A percentile compares a stretch with the other conserved stretches of the same genome.
Evolutionary conservation across 139 green algal species (phyloP).

Genomic region (Axilococcus clingmanii): DNA sequence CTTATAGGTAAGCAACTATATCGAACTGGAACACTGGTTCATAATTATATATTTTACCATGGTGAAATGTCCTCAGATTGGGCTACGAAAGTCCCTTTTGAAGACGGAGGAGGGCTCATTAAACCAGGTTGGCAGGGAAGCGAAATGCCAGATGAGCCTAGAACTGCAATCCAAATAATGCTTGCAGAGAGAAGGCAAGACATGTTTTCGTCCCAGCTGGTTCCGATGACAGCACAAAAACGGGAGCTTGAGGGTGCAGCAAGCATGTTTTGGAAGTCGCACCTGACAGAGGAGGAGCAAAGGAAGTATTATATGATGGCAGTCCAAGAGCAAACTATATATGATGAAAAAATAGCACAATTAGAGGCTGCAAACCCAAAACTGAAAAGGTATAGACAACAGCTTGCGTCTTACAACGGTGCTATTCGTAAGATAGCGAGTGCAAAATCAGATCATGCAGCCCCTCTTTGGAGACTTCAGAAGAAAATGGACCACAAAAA

Average conservation of each 20-base stretch:
- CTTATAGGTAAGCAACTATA: too few species aligned
- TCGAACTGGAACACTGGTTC: not conserved
- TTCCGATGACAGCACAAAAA: slow-evolving; percentile 4
- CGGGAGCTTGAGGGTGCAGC: slow-evolving; percentile 1
- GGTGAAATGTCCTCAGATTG: too few species aligned
- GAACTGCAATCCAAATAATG: slow-evolving; percentile 19
- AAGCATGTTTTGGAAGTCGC: slow-evolving; percentile 9
- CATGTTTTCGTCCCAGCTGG: slow-evolving; percentile 11
- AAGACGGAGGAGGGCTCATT: slow-evolving; percentile 7
- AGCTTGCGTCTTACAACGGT: slow-evolving; percentile 20
- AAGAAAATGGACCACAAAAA: not conserved
- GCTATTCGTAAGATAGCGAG: slow-evolving; percentile 2
- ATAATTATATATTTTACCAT: too few species aligned
- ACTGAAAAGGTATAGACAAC: slow-evolving; percentile 9
- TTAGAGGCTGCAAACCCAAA: slow-evolving; percentile 7
- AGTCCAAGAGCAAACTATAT: slow-evolving; percentile 2
- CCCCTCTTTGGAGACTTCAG: slow-evolving; percentile 10
- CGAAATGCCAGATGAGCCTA: slow-evolving; percentile 3
- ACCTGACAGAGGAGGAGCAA: slow-evolving; percentile 13
- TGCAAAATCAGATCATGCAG: not conserved
- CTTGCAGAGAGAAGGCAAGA: slow-evolving; percentile 4
- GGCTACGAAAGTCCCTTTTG: slow-evolving; percentile 12
- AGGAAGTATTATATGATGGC: slow-evolving; percentile 4
- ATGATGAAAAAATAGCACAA: not conserved
- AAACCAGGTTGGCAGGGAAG: slow-evolving; percentile 7